phyloP scores from a whole-genome alignment of 129 eudicot genomes.

The Centaurea solstitialis region DNA sequence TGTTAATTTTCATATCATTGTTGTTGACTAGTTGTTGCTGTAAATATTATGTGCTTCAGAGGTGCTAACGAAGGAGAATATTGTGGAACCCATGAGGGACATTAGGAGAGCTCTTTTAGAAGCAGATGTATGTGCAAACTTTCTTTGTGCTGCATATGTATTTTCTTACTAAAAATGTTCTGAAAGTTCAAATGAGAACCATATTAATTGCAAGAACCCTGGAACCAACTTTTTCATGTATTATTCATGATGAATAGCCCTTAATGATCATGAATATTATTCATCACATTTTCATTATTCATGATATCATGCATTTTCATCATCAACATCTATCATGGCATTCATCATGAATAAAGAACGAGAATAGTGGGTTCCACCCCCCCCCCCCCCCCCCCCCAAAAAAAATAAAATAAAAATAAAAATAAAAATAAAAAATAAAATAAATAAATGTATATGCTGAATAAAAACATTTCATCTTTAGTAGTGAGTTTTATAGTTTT shows the following conservation, averaged over 20 bases:
- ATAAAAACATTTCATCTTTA: background rate
- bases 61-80: constrained; percentile 91
- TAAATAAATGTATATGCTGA: background rate
- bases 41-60: constrained; percentile 53
- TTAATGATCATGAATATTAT: background rate
- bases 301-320: background rate
- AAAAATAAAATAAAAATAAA: too few species aligned
- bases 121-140: constrained; percentile 74
- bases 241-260: background rate
- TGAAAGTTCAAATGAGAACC: background rate
- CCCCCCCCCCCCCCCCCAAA: too few species aligned
- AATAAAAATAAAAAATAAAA: too few species aligned
- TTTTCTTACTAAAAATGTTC: background rate
- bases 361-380: background rate
- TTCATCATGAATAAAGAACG: background rate
- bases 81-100: constrained; percentile 96
- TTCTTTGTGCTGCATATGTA: background rate
- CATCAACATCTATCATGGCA: background rate
- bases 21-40: background rate
- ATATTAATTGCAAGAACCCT: background rate
- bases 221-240: background rate
- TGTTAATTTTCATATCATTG: background rate
- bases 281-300: background rate
- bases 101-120: constrained; percentile 95
- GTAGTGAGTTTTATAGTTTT: constrained; percentile 4